Evolutionary conservation across 345 rosid species (phyloP).

Genomic region (Nephelium lappaceum): DNA sequence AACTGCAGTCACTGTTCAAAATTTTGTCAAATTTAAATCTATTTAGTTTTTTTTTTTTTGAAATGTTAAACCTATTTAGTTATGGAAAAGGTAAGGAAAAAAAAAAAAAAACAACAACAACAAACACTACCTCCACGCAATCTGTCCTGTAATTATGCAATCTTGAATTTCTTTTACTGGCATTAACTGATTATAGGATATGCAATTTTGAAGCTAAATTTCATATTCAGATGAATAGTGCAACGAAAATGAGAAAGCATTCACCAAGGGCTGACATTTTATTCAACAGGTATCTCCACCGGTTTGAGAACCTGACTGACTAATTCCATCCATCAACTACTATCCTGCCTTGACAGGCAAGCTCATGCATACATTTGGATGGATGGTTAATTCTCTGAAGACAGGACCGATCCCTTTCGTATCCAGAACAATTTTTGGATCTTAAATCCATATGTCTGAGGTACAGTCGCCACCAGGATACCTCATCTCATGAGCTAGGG

Average conservation of each 20-base stretch:
- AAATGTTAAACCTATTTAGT: too few relatives aligned
- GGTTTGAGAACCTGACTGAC: background rate
- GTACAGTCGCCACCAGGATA: slow-evolving; percentile 98
- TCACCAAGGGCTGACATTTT: background rate
- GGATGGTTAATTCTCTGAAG: background rate
- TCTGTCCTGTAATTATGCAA: background rate
- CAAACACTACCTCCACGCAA: too few relatives aligned
- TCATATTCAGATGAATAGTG: background rate
- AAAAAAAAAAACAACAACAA: too few relatives aligned
- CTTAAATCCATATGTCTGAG: slow-evolving; percentile 82
- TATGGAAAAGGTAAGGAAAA: too few relatives aligned
- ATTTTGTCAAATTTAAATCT: too few relatives aligned
- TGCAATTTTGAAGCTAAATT: background rate
- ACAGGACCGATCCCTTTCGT: background rate
- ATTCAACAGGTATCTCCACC: background rate
- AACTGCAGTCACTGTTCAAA: too few relatives aligned
- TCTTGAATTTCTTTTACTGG: background rate
- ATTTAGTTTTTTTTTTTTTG: too few relatives aligned
- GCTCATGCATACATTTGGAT: background rate
- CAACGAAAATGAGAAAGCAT: background rate
- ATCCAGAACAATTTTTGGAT: background rate
- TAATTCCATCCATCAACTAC: slow-evolving; percentile 7
- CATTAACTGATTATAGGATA: background rate
- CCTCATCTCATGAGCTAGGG: slow-evolving; percentile 96
- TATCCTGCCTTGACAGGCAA: background rate